Evolutionary conservation across 805 yeast species (phyloP), one percentile per base, ranked within the genome.

Genomic region (Myxozyma kluyveri): DNA sequence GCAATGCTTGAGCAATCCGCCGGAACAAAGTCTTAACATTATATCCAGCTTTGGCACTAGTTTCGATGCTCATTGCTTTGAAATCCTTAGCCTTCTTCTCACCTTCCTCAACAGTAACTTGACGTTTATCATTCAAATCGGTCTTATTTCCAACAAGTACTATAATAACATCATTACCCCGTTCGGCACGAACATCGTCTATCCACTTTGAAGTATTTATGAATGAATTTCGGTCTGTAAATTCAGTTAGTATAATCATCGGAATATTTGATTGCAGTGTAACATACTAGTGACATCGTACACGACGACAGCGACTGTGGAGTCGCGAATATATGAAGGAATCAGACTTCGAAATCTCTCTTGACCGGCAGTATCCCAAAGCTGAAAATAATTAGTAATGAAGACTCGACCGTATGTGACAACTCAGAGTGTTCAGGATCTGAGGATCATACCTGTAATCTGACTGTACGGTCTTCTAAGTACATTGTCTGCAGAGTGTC

Each of bases 281-380:
- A 22, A 47, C 66, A 79, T 84, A 65, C 82, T 85, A 5, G 97
- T 88, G 53, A 91, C 85, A 67, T 93, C 99, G 71, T 91, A 91
- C 21, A 95, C 96, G 24, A 93, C 84, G 42, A 93, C 95, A 0
- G 99, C 98, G n/a, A 93, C 98, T 63, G 90, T 89, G 14, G 95
- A 86, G 69, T 93, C 99, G 62, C 99, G 78, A 54, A 93, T 93
- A 66, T 93, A 93, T 9, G 96, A 85, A 2, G 99, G 99, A 51
- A 93, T 91, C 67, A 93, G 78, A 17, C 96, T 86, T 65, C 98
- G 77, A 74, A 93, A 93, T 62, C 99, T 74, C 69, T 93, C 99
- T 71, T 90, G 98, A 14, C 98, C 65, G 4, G 65, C 65, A 3
- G 98, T 90, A 68, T 90, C 98, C 98, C 99, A 93, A 52, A 93